Evolutionary conservation across 345 rosid species (phyloP), one percentile per base, ranked within the genome.

Genomic region (Gossypium raimondii): DNA sequence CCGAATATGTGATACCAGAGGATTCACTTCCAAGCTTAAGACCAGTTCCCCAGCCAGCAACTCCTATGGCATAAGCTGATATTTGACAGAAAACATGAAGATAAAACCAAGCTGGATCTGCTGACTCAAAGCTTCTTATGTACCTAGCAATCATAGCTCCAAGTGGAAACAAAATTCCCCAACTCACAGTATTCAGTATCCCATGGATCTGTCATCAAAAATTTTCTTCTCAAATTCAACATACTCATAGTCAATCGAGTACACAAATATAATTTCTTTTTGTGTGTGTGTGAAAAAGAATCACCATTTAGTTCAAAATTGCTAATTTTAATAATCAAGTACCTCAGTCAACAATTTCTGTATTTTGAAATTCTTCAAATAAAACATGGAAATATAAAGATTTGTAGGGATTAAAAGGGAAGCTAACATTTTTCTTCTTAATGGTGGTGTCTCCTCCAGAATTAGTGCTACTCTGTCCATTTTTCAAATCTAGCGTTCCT

Each of bases 11-110:
- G 25, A 87, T 24, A 8, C 89, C 93, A 4, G 73, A 17, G 2
- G 97, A 92, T 79, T 93, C 87, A 10, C 82, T 72, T 17, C 98
- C 96, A n/a, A 93, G 93, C 78, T 92, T 92, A 50, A 93, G 68
- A n/a, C 98, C 97, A 13, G 92, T 92, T 68, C 80, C 92, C 98
- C 97, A 93, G 2, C 98, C 98, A 29, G 98, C 88, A 67, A 89
- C 94, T 7, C 98, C 98, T 16, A 93, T 80, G 29, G 71, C 87
- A 45, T 91, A 93, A 24, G 87, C 98, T 20, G 92, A 88, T 58
- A 83, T 45, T 74, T 93, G 98, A 77, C 98, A 93, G 68, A 67
- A 73, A 11, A 72, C 89, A 43, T 93, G 98, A 43, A 90, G 84
- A 77, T 93, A 92, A 74, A 93, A 93, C 98, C 98, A 93, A 0